These are phyloP conservation scores for Umbelopsis isabellina DNA, from an alignment of 192 early-diverging fungal species.

Conservation along the genomic window DNA sequence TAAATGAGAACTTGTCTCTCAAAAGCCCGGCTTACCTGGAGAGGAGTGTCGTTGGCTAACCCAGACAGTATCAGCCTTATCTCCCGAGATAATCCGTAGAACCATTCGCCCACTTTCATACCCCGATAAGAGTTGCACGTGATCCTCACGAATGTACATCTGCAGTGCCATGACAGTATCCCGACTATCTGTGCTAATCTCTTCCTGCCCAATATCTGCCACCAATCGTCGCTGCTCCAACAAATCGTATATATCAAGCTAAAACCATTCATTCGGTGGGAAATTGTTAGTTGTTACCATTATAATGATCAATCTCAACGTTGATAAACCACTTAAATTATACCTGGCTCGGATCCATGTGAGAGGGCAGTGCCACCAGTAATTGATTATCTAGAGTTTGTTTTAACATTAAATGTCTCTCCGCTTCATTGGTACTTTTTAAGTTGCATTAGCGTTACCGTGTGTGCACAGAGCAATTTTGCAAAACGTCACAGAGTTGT, in stretches of 20 bases:
- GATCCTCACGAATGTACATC: conserved; percentile 10
- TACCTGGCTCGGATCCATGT: conserved; percentile 25
- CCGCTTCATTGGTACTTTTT: background rate
- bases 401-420: background rate
- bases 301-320: too few relatives aligned
- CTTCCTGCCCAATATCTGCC: conserved; percentile 18
- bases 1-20: background rate
- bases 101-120: conserved; percentile 28
- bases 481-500: conserved; percentile 34
- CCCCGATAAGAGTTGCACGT: conserved; percentile 27
- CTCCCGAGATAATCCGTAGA: conserved; percentile 18
- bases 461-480: conserved; percentile 24
- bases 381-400: conserved; percentile 1
- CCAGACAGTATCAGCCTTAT: conserved; percentile 27
- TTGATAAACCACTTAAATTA: background rate
- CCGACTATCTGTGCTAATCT: background rate
- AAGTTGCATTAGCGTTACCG: conserved; percentile 5
- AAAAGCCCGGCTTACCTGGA: conserved; percentile 18
- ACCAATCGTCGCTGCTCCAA: conserved; percentile 5
- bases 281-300: background rate
- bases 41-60: conserved; percentile 25
- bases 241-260: conserved; percentile 41
- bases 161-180: conserved; percentile 35
- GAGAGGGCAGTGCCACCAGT: conserved; percentile 31
- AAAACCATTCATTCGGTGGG: background rate